Conservation (phyloP, 2,329 filamentous ascomycete species). For the Ophiostoma himal-ulmi region DNA sequence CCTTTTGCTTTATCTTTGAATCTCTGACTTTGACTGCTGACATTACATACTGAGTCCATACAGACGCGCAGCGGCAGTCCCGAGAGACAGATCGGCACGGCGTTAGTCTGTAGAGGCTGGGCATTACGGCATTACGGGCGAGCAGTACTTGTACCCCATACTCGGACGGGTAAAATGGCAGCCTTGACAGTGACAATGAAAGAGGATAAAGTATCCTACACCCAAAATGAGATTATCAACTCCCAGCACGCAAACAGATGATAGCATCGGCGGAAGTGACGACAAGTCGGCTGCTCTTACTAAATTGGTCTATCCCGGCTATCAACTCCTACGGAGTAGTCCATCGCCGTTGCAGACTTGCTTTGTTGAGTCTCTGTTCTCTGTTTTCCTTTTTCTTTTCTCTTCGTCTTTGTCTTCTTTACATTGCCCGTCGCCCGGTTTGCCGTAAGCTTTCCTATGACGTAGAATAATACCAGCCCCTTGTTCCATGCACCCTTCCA, state of each 20-base stretch:
- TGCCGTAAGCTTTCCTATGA: background rate
- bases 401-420: background rate
- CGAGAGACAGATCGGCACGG: background rate
- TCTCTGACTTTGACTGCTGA: background rate
- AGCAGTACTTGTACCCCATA: background rate
- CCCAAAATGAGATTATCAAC: background rate
- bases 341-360: background rate
- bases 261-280: background rate
- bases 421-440: background rate
- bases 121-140: background rate
- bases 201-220: background rate
- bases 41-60: background rate
- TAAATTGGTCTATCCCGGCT: background rate
- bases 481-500: background rate
- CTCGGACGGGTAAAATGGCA: background rate
- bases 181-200: background rate
- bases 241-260: background rate
- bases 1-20: background rate
- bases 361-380: background rate
- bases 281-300: constrained; percentile 1
- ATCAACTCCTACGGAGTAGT: background rate
- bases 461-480: background rate
- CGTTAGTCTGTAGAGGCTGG: background rate
- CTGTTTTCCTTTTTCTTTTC: background rate
- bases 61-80: background rate